Conservation (phyloP, 2,329 filamentous ascomycete genomes). For the Penicillium sumatraense region DNA sequence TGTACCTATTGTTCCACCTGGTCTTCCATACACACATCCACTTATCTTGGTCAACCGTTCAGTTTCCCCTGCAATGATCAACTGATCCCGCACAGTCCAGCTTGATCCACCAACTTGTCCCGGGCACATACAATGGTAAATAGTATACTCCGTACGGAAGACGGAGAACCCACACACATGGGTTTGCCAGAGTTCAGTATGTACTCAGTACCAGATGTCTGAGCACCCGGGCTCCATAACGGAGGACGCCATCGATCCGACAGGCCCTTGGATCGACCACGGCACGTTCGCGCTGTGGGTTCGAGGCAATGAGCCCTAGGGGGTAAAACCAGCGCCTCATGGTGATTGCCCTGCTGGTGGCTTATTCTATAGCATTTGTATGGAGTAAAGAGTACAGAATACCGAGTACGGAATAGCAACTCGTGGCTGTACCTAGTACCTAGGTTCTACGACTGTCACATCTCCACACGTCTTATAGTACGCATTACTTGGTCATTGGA, state of each 20-base stretch:
- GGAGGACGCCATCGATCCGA: conserved; percentile 15
- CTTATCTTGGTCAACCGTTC: neutral
- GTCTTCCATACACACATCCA: too few species aligned
- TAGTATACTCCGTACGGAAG: neutral
- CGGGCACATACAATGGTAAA: conserved; percentile 6
- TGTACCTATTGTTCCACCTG: neutral
- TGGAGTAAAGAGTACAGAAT: too few species aligned
- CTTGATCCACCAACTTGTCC: neutral
- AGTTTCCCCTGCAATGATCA: neutral
- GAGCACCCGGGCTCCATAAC: conserved; percentile 16
- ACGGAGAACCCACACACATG: neutral
- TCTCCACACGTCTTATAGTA: neutral
- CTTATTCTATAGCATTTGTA: neutral
- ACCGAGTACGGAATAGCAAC: too few species aligned
- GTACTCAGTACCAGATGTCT: conserved; percentile 15
- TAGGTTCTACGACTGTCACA: too few species aligned
- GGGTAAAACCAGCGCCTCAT: conserved; percentile 1
- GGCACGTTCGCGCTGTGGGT: conserved; percentile 19
- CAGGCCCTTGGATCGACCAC: conserved; percentile 16
- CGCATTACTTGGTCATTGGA: too few species aligned
- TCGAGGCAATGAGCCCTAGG: neutral
- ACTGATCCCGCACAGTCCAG: neutral
- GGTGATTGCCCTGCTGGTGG: neutral
- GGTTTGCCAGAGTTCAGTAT: conserved; percentile 8
- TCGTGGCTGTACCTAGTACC: too few species aligned